These are phyloP conservation scores for Aspergillus sergii DNA, from an alignment of 2,329 filamentous ascomycete species.

Conservation along the genomic window DNA sequence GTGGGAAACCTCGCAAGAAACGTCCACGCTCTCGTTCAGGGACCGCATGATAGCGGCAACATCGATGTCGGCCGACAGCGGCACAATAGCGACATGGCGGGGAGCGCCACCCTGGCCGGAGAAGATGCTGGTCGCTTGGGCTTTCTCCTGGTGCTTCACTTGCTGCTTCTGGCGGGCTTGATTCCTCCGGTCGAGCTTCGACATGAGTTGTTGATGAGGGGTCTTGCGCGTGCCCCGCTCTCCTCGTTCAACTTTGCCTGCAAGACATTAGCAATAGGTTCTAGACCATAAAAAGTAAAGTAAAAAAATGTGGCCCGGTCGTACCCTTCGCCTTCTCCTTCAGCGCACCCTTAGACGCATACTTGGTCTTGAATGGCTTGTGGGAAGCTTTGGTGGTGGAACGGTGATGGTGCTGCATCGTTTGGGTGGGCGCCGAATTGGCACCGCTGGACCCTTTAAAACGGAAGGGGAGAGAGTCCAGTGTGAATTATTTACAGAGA, in stretches of 20 bases:
- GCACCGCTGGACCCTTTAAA: constrained; percentile 71
- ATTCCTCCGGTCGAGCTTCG: constrained; percentile 92
- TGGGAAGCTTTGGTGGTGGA: constrained; percentile 86
- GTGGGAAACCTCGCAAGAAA: constrained; percentile 65
- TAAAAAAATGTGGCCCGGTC: background rate
- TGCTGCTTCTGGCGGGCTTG: constrained; percentile 88
- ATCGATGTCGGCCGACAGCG: constrained; percentile 75
- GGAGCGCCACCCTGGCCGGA: constrained; percentile 84
- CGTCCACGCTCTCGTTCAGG: constrained; percentile 78
- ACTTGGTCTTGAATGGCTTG: constrained; percentile 91
- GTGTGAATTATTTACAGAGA: constrained; percentile 20
- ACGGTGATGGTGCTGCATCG: constrained; percentile 77
- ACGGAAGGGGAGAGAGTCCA: constrained; percentile 72
- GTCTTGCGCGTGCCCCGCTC: constrained; percentile 80
- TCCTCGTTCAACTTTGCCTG: constrained; percentile 74
- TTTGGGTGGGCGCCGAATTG: constrained; percentile 73
- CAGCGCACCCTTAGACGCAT: constrained; percentile 83
- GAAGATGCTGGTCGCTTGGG: constrained; percentile 79
- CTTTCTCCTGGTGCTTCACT: constrained; percentile 80
- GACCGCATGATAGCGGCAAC: constrained; percentile 66
- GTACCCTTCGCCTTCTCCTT: constrained; percentile 83
- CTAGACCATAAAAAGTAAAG: background rate
- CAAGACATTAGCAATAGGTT: constrained; percentile 17
- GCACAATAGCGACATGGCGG: constrained; percentile 83
- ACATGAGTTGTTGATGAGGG: constrained; percentile 94